Conservation (phyloP, 2,329 filamentous ascomycete species). For the Penicillium sp. region DNA sequence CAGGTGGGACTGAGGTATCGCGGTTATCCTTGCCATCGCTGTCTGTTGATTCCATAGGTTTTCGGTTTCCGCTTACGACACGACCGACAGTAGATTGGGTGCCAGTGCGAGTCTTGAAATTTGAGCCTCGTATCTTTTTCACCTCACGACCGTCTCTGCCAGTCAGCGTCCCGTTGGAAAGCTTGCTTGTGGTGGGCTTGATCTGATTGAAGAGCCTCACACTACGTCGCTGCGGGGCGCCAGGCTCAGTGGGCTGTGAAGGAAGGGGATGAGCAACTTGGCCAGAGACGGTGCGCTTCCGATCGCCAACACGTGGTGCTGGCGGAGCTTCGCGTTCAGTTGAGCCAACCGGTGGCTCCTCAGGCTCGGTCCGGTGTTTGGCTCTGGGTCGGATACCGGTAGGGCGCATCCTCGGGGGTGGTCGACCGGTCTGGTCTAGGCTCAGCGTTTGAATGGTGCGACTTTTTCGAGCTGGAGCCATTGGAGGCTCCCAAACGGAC, state of each 20-base stretch:
- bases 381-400: constrained; percentile 40
- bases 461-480: constrained; percentile 46
- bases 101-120: constrained; percentile 59
- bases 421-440: constrained; percentile 48
- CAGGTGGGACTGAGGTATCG: constrained; percentile 30
- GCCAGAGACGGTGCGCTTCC: constrained; percentile 90
- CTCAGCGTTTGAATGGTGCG: constrained; percentile 52
- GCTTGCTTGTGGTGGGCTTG: constrained; percentile 58
- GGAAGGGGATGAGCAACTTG: constrained; percentile 53
- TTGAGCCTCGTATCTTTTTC: constrained; percentile 76
- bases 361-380: constrained; percentile 36
- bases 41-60: constrained; percentile 58
- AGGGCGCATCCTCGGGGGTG: constrained; percentile 60
- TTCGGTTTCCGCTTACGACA: constrained; percentile 85
- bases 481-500: constrained; percentile 38
- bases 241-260: constrained; percentile 57
- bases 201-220: constrained; percentile 66
- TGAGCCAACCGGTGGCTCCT: constrained; percentile 35
- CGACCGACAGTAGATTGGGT: constrained; percentile 69
- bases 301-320: constrained; percentile 49
- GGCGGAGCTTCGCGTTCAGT: constrained; percentile 29
- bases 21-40: constrained; percentile 59
- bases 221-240: constrained; percentile 62
- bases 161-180: constrained; percentile 56
- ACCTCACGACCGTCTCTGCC: constrained; percentile 63